Conservation (phyloP, 2,329 filamentous ascomycete genomes). For the Phialophora macrospora region DNA sequence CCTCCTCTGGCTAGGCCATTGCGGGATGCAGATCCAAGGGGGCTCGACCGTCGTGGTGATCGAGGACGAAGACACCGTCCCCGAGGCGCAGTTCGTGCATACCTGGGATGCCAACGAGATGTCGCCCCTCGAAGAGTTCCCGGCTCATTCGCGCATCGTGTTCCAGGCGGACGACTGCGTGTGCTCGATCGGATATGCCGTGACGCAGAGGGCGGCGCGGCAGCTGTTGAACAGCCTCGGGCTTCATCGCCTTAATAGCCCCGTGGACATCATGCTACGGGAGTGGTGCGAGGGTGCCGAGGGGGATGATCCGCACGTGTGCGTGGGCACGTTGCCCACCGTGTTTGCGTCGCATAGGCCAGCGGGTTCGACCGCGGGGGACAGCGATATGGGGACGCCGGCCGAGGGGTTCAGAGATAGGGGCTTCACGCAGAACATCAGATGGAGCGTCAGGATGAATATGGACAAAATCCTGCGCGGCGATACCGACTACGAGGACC, state of each 20-base stretch:
- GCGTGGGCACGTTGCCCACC: neutral
- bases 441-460: conserved; percentile 5
- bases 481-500: conserved; percentile 1
- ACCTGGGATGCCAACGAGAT: neutral
- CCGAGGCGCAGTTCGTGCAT: neutral
- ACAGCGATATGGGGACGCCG: neutral
- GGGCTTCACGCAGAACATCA: neutral
- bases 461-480: neutral
- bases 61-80: neutral
- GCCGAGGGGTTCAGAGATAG: neutral
- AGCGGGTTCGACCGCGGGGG: neutral
- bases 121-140: neutral
- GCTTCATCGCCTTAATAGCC: neutral
- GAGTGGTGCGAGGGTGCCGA: neutral
- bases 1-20: conserved; percentile 58
- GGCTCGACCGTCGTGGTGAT: conserved; percentile 4
- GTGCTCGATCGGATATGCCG: conserved; percentile 4
- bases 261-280: conserved; percentile 2
- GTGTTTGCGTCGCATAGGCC: neutral
- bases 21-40: conserved; percentile 40
- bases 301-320: neutral
- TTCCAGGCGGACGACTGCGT: neutral
- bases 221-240: conserved; percentile 2
- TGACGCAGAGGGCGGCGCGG: neutral
- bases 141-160: neutral